Conservation (phyloP, 2,329 filamentous ascomycete genomes). For the Trichophyton mentagrophytes region DNA sequence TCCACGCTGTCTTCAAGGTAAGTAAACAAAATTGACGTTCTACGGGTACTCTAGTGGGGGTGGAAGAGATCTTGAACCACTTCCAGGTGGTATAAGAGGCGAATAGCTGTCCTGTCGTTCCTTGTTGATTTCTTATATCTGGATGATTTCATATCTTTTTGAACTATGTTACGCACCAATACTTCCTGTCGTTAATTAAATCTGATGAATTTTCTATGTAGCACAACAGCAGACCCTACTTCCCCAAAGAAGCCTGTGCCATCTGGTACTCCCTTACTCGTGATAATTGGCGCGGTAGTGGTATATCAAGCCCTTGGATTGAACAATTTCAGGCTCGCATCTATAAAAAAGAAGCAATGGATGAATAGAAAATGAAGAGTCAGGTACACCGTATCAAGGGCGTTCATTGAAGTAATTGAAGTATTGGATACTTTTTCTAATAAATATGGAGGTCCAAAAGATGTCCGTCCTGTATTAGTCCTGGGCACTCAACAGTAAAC, state of each 20-base stretch:
- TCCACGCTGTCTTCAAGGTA: not conserved
- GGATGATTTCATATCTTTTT: not conserved
- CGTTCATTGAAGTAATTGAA: not conserved
- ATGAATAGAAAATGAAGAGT: not conserved
- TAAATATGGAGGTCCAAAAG: not conserved
- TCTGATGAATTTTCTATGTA: not conserved
- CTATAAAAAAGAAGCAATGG: not conserved
- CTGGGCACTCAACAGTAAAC: constrained; percentile 25
- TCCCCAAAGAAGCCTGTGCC: too few species aligned
- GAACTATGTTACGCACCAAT: not conserved
- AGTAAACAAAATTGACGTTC: not conserved
- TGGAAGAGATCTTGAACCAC: not conserved
- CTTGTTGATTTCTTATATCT: not conserved
- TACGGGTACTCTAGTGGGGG: not conserved
- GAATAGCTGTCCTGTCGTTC: not conserved
- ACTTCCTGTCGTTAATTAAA: not conserved
- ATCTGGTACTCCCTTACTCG: too few species aligned
- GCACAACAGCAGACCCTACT: too few species aligned
- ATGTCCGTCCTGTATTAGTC: constrained; percentile 38
- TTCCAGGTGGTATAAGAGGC: not conserved
- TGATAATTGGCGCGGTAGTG: too few species aligned
- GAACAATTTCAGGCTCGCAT: too few species aligned
- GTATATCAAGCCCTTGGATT: too few species aligned
- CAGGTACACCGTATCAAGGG: not conserved
- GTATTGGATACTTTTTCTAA: not conserved